These are phyloP conservation scores for Exophiala spinifera DNA, from an alignment of 2,329 filamentous ascomycete species.

Conservation along the genomic window DNA sequence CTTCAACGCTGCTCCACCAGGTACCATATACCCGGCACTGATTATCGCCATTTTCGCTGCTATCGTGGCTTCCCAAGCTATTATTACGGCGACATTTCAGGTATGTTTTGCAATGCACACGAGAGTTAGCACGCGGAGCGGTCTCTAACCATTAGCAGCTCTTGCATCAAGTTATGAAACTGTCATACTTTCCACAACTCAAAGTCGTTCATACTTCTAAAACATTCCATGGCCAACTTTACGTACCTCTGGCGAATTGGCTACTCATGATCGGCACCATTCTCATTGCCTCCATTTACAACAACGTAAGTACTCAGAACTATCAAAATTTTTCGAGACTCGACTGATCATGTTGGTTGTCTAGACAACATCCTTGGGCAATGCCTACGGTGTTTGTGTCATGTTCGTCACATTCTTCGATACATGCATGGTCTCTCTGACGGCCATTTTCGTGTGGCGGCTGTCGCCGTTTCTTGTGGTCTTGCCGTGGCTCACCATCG, in stretches of 20 bases:
- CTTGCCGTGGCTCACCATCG: slow-evolving; percentile 61
- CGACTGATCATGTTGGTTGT: too few species aligned
- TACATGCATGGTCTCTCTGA: slow-evolving; percentile 69
- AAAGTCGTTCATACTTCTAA: slow-evolving; percentile 69
- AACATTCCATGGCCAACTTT: slow-evolving; percentile 70
- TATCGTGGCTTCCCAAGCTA: slow-evolving; percentile 73
- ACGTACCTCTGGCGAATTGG: slow-evolving; percentile 74
- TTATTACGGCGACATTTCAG: slow-evolving; percentile 74
- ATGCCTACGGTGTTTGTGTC: slow-evolving; percentile 76
- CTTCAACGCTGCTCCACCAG: slow-evolving; percentile 66
- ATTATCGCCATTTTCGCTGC: slow-evolving; percentile 68
- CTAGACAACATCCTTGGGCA: slow-evolving; percentile 60
- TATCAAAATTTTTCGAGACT: too few species aligned
- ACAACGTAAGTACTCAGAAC: slow-evolving; percentile 52
- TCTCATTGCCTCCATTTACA: slow-evolving; percentile 71
- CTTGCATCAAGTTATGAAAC: slow-evolving; percentile 69
- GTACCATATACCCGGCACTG: slow-evolving; percentile 65
- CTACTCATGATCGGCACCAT: slow-evolving; percentile 72
- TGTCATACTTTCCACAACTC: slow-evolving; percentile 72
- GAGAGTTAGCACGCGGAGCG: too few species aligned
- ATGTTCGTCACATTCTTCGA: slow-evolving; percentile 62
- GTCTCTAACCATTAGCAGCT: slow-evolving; percentile 36
- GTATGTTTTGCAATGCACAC: slow-evolving; percentile 32
- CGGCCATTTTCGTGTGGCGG: slow-evolving; percentile 70
- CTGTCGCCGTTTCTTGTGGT: slow-evolving; percentile 57